phyloP scores from a whole-genome alignment of 2,329 filamentous ascomycete species.

The Polychaeton citri region DNA sequence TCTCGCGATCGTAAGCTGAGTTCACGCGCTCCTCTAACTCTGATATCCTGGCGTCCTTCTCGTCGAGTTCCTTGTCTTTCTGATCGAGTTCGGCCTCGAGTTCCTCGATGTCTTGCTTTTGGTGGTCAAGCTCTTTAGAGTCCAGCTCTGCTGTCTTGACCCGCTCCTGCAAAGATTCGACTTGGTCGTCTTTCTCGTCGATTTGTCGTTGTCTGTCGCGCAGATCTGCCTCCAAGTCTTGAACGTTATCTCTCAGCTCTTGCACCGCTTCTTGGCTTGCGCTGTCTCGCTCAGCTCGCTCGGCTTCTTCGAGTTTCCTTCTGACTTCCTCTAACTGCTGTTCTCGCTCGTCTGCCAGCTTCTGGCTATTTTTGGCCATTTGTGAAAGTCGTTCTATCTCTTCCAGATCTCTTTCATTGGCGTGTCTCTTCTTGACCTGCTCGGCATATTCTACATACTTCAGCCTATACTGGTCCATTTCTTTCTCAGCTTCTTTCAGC shows the following conservation, averaged over 20 bases:
- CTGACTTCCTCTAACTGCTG: constrained; percentile 30
- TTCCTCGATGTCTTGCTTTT: constrained; percentile 42
- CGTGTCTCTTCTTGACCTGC: constrained; percentile 62
- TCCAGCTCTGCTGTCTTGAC: constrained; percentile 17
- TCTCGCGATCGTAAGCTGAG: constrained; percentile 19
- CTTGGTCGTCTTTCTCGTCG: constrained; percentile 33
- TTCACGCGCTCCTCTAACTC: constrained; percentile 20
- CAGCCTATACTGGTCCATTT: constrained; percentile 69
- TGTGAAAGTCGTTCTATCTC: constrained; percentile 40
- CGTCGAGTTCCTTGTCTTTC: constrained; percentile 30
- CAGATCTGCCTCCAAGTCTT: constrained; percentile 37
- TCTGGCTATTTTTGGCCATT: constrained; percentile 30
- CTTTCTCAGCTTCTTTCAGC: constrained; percentile 66
- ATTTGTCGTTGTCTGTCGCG: constrained; percentile 30
- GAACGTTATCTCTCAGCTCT: constrained; percentile 35
- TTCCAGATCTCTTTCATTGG: constrained; percentile 48
- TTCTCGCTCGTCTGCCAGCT: constrained; percentile 26
- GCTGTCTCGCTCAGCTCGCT: constrained; percentile 18
- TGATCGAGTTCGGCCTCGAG: constrained; percentile 38
- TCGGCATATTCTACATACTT: constrained; percentile 76
- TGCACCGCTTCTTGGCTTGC: constrained; percentile 17
- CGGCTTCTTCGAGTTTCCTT: constrained; percentile 26
- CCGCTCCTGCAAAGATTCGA: constrained; percentile 33
- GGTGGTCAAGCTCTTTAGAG: constrained; percentile 41
- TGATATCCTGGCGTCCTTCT: constrained; percentile 17